Percentiles rank a stretch among this genome's conserved stretches.
These are phyloP conservation scores for Podaxis sp. DNA, from an alignment of 768 basidiomycete species.

Conservation along the genomic window DNA sequence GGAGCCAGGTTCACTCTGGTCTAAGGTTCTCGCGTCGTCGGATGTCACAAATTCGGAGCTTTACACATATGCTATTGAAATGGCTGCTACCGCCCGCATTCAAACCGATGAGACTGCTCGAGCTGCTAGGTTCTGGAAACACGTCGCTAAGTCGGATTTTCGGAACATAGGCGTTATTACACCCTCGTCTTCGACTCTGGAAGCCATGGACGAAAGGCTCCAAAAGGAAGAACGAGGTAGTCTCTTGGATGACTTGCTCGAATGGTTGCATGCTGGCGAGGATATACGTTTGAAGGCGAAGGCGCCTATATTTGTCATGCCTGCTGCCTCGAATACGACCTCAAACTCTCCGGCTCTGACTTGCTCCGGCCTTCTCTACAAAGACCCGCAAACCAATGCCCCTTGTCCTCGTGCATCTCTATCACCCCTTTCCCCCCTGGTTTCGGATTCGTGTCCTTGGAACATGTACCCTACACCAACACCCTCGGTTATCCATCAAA, in stretches of 20 bases:
- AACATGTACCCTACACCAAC: not conserved
- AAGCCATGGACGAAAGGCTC: constrained; percentile 27
- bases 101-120: constrained; percentile 38
- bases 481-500: not conserved
- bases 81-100: constrained; percentile 42
- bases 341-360: not conserved
- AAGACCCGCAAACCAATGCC: not conserved
- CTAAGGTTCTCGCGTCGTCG: constrained; percentile 35
- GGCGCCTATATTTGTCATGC: not conserved
- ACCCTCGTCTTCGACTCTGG: constrained; percentile 35
- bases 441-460: not conserved
- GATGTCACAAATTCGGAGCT: constrained; percentile 36
- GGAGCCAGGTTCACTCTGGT: constrained; percentile 38
- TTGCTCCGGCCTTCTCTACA: not conserved
- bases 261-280: constrained; percentile 5
- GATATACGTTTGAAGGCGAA: not conserved
- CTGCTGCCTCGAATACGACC: not conserved
- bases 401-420: not conserved
- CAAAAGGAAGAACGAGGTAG: constrained; percentile 12
- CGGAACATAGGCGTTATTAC: constrained; percentile 26
- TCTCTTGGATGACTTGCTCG: constrained; percentile 1
- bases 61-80: constrained; percentile 44
- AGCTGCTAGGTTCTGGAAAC: constrained; percentile 42
- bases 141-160: constrained; percentile 31
- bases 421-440: not conserved